Evolutionary conservation across 306 rosid genomes (phyloP).

Genomic region (Trichosanthes cucumerina): DNA sequence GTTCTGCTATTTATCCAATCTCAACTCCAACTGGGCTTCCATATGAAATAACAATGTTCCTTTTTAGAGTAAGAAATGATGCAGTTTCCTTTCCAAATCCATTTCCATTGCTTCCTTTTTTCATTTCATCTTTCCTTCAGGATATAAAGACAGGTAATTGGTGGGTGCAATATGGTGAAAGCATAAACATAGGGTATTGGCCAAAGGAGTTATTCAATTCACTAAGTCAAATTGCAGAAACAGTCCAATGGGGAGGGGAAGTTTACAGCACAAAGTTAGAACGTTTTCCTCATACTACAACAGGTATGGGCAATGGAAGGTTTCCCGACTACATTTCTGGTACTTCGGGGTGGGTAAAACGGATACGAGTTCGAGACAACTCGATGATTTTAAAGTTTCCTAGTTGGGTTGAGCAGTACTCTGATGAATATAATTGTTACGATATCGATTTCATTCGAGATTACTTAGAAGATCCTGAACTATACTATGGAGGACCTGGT

Average conservation of each 20-base stretch:
- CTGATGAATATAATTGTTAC: conserved; percentile 47
- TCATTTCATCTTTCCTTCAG: conserved; percentile 11
- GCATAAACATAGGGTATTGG: conserved; percentile 50
- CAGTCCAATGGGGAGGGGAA: conserved; percentile 76
- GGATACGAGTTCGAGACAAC: conserved; percentile 56
- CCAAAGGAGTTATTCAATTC: conserved; percentile 33
- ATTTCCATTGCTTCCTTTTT: neutral
- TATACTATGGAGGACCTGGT: conserved; percentile 67
- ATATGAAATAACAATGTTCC: conserved; percentile 15
- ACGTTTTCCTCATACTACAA: conserved; percentile 46
- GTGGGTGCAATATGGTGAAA: conserved; percentile 61
- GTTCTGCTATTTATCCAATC: conserved; percentile 22
- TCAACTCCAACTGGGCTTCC: conserved; percentile 17
- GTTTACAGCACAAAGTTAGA: conserved; percentile 37
- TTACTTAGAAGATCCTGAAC: conserved; percentile 46
- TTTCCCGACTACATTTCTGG: conserved; percentile 11
- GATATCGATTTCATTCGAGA: conserved; percentile 13
- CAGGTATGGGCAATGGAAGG: conserved; percentile 48
- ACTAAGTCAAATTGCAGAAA: conserved; percentile 25
- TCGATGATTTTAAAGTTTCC: conserved; percentile 34
- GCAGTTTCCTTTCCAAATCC: neutral
- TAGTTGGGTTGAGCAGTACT: conserved; percentile 12
- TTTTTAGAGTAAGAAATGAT: conserved; percentile 17
- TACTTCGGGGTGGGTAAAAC: conserved; percentile 17
- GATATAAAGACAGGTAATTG: conserved; percentile 41